Conservation (phyloP, 352 stramenopile species). For the Lagenidium giganteum region DNA sequence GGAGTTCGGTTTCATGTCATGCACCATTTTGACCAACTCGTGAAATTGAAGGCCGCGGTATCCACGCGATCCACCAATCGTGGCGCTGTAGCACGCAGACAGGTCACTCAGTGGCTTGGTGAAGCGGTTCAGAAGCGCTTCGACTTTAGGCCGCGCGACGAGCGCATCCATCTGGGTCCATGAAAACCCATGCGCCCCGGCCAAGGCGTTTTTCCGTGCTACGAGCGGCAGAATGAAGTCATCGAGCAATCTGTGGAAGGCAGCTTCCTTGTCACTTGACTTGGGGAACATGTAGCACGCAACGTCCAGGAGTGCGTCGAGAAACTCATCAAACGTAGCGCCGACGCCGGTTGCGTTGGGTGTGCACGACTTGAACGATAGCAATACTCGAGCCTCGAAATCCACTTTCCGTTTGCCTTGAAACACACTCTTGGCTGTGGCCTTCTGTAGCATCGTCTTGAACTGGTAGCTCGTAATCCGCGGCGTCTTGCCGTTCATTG, state of each 20-base stretch:
- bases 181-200: slow-evolving; percentile 14
- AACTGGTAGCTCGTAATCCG: slow-evolving; percentile 61
- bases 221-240: too few relatives aligned
- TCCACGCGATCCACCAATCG: slow-evolving; percentile 21
- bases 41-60: slow-evolving; percentile 38
- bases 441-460: slow-evolving; percentile 48
- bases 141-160: slow-evolving; percentile 17
- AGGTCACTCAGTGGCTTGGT: slow-evolving; percentile 34
- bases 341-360: slow-evolving; percentile 18
- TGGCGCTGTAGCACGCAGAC: slow-evolving; percentile 35
- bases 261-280: neutral
- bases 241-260: too few relatives aligned
- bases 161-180: slow-evolving; percentile 42
- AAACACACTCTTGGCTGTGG: slow-evolving; percentile 12
- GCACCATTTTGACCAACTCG: slow-evolving; percentile 45
- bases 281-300: slow-evolving; percentile 34
- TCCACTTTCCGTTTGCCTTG: slow-evolving; percentile 27
- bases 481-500: slow-evolving; percentile 32
- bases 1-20: slow-evolving; percentile 38
- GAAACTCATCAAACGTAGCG: slow-evolving; percentile 45
- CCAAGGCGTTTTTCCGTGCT: neutral
- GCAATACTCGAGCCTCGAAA: slow-evolving; percentile 32
- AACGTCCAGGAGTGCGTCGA: slow-evolving; percentile 55
- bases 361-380: slow-evolving; percentile 28
- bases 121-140: slow-evolving; percentile 32